These are phyloP conservation scores for Fraxinus americana DNA, from an alignment of 257 asterid species.

Conservation along the genomic window DNA sequence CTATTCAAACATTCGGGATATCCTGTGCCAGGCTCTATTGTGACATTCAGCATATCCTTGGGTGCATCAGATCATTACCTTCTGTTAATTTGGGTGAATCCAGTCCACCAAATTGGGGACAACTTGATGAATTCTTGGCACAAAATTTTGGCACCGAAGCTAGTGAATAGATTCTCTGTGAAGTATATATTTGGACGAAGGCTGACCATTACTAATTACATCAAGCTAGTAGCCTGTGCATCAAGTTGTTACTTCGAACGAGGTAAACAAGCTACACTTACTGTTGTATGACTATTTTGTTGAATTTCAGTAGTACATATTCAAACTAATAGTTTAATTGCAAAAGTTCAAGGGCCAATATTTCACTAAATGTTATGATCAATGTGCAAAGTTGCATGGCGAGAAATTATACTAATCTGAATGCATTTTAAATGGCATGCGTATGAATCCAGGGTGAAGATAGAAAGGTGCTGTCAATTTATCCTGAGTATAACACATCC, in stretches of 20 bases:
- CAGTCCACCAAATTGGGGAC: constrained; percentile 75
- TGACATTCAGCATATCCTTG: constrained; percentile 79
- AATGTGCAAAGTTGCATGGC: constrained; percentile 1
- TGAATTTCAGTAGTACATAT: not conserved
- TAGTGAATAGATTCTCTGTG: constrained; percentile 43
- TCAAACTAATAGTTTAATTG: not conserved
- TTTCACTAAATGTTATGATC: not conserved
- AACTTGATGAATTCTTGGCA: constrained; percentile 76
- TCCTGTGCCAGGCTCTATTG: constrained; percentile 57
- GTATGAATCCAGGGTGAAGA: not conserved
- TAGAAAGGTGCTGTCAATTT: not conserved
- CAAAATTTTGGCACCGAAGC: constrained; percentile 52
- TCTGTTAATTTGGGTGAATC: constrained; percentile 63
- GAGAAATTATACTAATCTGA: not conserved
- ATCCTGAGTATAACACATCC: not conserved
- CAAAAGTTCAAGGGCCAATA: not conserved
- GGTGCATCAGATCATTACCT: constrained; percentile 91
- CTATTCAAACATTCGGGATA: constrained; percentile 20
- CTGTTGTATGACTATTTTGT: not conserved
- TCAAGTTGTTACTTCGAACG: constrained; percentile 21
- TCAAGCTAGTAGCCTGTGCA: constrained; percentile 24
- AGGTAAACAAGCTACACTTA: constrained; percentile 28
- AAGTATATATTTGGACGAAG: constrained; percentile 36
- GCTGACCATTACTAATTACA: constrained; percentile 20
- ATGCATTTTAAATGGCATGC: not conserved